Evolutionary conservation across 2,329 filamentous ascomycete genomes (phyloP).

Genomic region (Penicillium digitatum): DNA sequence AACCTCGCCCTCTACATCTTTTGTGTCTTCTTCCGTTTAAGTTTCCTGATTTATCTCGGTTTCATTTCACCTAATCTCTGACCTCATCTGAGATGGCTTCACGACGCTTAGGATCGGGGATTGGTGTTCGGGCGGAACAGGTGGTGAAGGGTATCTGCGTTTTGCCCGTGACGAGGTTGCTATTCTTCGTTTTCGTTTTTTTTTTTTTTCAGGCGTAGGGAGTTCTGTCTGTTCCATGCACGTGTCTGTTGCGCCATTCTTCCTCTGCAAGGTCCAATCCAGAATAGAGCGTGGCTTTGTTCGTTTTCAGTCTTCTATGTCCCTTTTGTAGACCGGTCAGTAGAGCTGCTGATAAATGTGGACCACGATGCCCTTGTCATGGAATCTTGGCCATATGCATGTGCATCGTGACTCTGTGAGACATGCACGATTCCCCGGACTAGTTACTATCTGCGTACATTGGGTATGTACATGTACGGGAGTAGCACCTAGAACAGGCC

Average conservation of each 20-base stretch:
- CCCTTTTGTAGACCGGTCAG: not conserved
- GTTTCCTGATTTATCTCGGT: constrained; percentile 23
- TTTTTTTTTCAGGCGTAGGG: constrained; percentile 24
- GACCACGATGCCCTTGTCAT: not conserved
- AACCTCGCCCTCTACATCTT: constrained; percentile 36
- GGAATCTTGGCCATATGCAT: not conserved
- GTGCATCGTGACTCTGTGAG: not conserved
- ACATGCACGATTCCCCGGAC: not conserved
- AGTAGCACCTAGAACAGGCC: not conserved
- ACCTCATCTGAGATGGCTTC: constrained; percentile 23
- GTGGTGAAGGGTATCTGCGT: constrained; percentile 20
- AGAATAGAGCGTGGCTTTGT: constrained; percentile 24
- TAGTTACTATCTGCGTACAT: not conserved
- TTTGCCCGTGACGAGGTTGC: constrained; percentile 23
- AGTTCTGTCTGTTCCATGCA: constrained; percentile 32
- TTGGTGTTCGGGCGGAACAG: constrained; percentile 31
- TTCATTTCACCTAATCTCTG: constrained; percentile 28
- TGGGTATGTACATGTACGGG: not conserved
- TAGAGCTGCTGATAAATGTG: not conserved
- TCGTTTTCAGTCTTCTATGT: constrained; percentile 4
- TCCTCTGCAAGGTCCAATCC: constrained; percentile 16
- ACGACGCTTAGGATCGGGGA: constrained; percentile 22
- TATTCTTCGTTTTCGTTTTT: constrained; percentile 21
- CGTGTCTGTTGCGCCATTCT: constrained; percentile 21
- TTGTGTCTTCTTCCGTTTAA: constrained; percentile 21